Evolutionary conservation across 371 early-diverging fungal genomes (phyloP).

Genomic region (Parasitella parasitica): DNA sequence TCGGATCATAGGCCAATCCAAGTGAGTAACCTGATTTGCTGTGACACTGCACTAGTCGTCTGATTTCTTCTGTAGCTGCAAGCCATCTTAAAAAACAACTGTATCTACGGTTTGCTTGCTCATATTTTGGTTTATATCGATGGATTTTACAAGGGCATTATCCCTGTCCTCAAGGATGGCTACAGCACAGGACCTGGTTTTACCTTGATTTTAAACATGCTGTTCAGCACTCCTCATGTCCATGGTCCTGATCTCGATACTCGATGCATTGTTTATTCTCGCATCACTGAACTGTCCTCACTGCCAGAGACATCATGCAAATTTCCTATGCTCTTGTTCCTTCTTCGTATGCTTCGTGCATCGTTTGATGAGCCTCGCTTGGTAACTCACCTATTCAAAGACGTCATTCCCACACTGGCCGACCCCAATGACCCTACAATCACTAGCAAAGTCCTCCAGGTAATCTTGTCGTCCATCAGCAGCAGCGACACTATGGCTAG

Average conservation of each 20-base stretch:
- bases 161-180: not conserved
- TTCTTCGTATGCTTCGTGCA: slow-evolving; percentile 50
- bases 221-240: slow-evolving; percentile 13
- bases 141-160: not conserved
- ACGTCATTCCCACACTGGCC: slow-evolving; percentile 45
- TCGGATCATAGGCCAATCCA: not conserved
- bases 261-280: not conserved
- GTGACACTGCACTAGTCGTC: not conserved
- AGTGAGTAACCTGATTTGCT: not conserved
- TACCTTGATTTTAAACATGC: not conserved
- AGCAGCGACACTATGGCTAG: slow-evolving; percentile 42
- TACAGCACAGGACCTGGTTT: not conserved
- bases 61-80: not conserved
- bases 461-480: slow-evolving; percentile 41
- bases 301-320: slow-evolving; percentile 23
- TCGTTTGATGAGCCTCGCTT: slow-evolving; percentile 28
- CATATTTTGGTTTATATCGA: slow-evolving; percentile 8
- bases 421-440: slow-evolving; percentile 50
- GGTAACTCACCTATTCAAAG: slow-evolving; percentile 39
- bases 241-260: not conserved
- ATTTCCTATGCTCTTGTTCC: slow-evolving; percentile 45
- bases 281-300: not conserved
- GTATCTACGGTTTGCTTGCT: not conserved
- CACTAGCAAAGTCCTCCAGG: slow-evolving; percentile 52
- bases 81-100: not conserved